A percentile compares a stretch with the other conserved stretches of the same genome.
These are phyloP conservation scores for Euryodendron excelsum DNA, from an alignment of 148 eudicot genomes.

Conservation along the genomic window DNA sequence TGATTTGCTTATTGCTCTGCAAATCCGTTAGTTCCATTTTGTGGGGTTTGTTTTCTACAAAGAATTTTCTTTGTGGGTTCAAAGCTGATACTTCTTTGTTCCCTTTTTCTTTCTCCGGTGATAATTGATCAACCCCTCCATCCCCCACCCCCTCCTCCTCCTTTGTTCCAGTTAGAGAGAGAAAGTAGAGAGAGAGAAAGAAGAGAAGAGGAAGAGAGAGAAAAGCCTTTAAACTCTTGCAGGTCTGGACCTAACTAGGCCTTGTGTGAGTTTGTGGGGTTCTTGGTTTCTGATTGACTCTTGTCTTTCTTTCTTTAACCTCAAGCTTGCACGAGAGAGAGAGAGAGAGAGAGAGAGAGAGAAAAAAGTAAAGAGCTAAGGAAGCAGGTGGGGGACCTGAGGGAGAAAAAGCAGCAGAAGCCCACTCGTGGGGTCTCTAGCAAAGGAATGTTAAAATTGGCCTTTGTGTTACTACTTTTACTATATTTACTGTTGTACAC, in stretches of 20 bases:
- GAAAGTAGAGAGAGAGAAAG: constrained; percentile 14
- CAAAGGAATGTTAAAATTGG: constrained; percentile 12
- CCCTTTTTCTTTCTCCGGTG: background rate
- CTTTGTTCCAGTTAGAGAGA: constrained; percentile 5
- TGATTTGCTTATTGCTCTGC: constrained; percentile 21
- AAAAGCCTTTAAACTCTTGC: background rate
- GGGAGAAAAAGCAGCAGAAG: background rate
- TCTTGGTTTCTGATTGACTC: constrained; percentile 21
- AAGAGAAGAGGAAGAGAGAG: constrained; percentile 3
- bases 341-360: constrained; percentile 9
- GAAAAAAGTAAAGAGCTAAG: too few species aligned
- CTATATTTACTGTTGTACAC: too few species aligned
- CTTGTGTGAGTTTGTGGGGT: constrained; percentile 33
- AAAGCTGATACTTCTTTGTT: constrained; percentile 22
- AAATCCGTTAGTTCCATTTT: constrained; percentile 38
- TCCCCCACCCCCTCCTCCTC: constrained; percentile 18
- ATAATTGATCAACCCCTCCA: constrained; percentile 5
- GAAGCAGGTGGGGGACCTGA: constrained; percentile 15
- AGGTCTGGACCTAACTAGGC: constrained; percentile 16
- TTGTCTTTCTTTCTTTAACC: constrained; percentile 18
- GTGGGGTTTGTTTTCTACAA: background rate
- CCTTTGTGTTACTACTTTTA: too few species aligned
- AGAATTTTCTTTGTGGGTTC: constrained; percentile 13
- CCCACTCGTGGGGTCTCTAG: constrained; percentile 14
- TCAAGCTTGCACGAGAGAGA: background rate